Evolutionary conservation across 148 eudicot species (phyloP).

Genomic region (Limonium bicolor): DNA sequence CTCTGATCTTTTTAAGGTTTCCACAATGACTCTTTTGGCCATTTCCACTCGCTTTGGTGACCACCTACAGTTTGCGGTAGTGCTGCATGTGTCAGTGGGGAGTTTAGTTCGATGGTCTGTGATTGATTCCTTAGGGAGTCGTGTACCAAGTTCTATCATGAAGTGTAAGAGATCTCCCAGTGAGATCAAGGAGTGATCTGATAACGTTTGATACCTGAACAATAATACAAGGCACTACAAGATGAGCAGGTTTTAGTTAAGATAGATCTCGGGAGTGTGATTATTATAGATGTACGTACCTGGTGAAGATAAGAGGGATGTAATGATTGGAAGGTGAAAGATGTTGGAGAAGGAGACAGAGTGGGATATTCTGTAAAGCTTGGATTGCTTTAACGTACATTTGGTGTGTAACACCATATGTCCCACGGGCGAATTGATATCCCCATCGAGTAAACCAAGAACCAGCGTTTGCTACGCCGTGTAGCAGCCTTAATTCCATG

Average conservation of each 20-base stretch:
- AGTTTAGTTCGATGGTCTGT: conserved; percentile 29
- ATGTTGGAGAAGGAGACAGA: conserved; percentile 47
- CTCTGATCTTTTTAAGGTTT: conserved; percentile 57
- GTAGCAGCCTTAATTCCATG: conserved; percentile 81
- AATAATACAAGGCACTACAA: neutral
- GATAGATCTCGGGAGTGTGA: no score
- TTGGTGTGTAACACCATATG: conserved; percentile 54
- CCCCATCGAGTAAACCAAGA: conserved; percentile 93
- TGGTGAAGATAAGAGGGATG: conserved; percentile 32
- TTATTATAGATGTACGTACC: neutral
- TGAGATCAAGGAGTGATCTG: conserved; percentile 55
- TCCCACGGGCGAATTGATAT: conserved; percentile 72
- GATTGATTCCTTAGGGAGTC: conserved; percentile 42
- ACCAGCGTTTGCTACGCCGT: conserved; percentile 63
- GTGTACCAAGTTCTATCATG: conserved; percentile 62
- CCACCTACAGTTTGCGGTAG: conserved; percentile 64
- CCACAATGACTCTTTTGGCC: conserved; percentile 88
- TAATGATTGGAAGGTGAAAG: conserved; percentile 23
- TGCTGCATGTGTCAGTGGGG: conserved; percentile 50
- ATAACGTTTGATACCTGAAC: conserved; percentile 46
- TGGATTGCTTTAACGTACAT: conserved; percentile 72
- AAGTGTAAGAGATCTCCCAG: conserved; percentile 58
- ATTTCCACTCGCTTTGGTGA: conserved; percentile 85
- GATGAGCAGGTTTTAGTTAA: neutral
- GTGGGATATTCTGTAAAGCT: conserved; percentile 56